A percentile compares a stretch with the other conserved stretches of the same genome.
Evolutionary conservation across 306 rosid genomes (phyloP).

Genomic region (Mimosa bimucronata): DNA sequence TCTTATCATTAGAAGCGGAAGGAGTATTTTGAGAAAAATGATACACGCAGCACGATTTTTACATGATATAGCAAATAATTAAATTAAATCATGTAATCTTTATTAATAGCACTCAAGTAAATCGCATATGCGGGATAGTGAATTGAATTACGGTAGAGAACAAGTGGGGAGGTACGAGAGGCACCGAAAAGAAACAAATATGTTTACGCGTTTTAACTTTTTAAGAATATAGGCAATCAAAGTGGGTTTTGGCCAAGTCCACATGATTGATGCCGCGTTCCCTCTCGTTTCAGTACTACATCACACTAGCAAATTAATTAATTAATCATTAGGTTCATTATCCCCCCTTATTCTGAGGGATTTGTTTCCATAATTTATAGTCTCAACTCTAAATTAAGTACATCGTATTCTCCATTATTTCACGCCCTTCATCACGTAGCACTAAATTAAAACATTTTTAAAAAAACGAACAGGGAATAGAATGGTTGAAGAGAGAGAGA

Average conservation of each 20-base stretch:
- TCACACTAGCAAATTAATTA: background rate
- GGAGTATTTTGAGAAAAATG: too few relatives aligned
- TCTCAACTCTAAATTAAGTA: background rate
- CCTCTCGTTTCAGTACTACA: background rate
- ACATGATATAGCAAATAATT: too few relatives aligned
- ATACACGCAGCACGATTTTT: too few relatives aligned
- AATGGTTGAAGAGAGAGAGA: background rate
- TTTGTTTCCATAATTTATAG: background rate
- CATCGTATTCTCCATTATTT: background rate
- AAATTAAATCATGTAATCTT: too few relatives aligned
- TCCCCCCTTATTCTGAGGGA: constrained; percentile 14
- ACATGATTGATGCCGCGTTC: constrained; percentile 25
- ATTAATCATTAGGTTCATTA: background rate
- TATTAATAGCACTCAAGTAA: too few relatives aligned
- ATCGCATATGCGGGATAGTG: too few relatives aligned
- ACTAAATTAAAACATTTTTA: background rate
- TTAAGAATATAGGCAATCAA: constrained; percentile 1
- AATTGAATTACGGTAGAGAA: background rate
- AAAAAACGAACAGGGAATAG: background rate
- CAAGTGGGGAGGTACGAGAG: background rate
- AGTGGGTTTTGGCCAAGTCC: background rate
- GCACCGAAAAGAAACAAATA: constrained; percentile 9
- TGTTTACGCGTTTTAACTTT: constrained; percentile 15
- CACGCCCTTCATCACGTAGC: background rate
- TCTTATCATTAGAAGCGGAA: too few relatives aligned